Evolutionary conservation across 2,329 filamentous ascomycete genomes (phyloP).

Genomic region (Clonostachys solani): DNA sequence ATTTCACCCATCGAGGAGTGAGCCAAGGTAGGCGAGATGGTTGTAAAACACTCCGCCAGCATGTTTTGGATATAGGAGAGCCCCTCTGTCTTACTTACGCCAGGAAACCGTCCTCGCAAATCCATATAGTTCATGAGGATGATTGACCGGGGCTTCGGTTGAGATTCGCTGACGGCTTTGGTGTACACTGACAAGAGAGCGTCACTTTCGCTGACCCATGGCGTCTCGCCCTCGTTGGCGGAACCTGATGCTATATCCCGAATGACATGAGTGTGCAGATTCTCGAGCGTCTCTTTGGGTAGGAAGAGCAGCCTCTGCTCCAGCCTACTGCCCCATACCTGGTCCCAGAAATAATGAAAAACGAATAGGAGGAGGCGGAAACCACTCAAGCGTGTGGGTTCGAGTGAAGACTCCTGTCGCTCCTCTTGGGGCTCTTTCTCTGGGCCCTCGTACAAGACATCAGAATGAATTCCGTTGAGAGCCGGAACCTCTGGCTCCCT

Average conservation of each 20-base stretch:
- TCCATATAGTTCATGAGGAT: slow-evolving; percentile 17
- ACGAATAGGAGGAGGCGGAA: no score
- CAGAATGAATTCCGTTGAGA: slow-evolving; percentile 23
- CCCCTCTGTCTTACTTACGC: slow-evolving; percentile 7
- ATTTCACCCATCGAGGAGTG: slow-evolving; percentile 15
- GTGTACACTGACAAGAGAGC: slow-evolving; percentile 35
- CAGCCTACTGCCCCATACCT: slow-evolving; percentile 18
- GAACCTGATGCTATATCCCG: background rate
- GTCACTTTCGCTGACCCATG: slow-evolving; percentile 41
- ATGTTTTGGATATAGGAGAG: slow-evolving; percentile 19
- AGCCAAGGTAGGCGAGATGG: slow-evolving; percentile 12
- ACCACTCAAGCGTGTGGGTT: no score
- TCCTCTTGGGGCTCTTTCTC: slow-evolving; percentile 9
- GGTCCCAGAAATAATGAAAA: slow-evolving; percentile 20
- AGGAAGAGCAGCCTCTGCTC: slow-evolving; percentile 33
- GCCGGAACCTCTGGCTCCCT: slow-evolving; percentile 31
- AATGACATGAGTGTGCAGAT: slow-evolving; percentile 1
- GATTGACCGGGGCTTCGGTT: slow-evolving; percentile 11
- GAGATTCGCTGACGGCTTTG: slow-evolving; percentile 10
- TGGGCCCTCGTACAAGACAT: slow-evolving; percentile 19
- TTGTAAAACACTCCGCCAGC: slow-evolving; percentile 10
- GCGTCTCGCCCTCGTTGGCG: background rate
- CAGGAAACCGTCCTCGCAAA: slow-evolving; percentile 14
- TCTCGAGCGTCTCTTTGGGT: slow-evolving; percentile 12
- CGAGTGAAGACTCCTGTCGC: no score